Evolutionary conservation across 345 rosid genomes (phyloP), one percentile per base, ranked within the genome.

Genomic region (Melaleuca alternifolia): DNA sequence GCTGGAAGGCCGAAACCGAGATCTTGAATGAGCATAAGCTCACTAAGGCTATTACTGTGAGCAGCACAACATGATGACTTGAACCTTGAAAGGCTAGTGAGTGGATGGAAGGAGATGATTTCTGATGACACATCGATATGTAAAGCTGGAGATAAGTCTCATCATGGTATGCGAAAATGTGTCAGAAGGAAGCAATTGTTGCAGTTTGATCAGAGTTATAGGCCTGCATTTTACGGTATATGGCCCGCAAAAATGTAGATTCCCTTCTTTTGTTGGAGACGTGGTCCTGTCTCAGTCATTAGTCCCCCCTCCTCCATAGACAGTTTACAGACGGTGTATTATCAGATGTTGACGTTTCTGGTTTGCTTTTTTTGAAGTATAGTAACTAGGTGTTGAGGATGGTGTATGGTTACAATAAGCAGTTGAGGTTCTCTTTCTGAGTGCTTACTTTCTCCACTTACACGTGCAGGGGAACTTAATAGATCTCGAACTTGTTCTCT

Each of bases 171-270:
- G 89, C 91, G 85, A 87, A 93, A 86, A 87, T 90, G 86, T 84
- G 87, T 82, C 37, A 86, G 85, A 85, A 90, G 92, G 81, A 94
- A 90, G 89, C 92, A 97, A 89, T 89, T 96, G 86, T 87, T 96
- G 90, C 98, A 96, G 86, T 96, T 95, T 92, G 98, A 92, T 89
- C 94, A 97, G 92, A 93, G 93, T 90, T 86, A 88, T 85, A 94
- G 99, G 56, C 99, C 98, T 86, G 99, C 96, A 85, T 97, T 97
- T 91, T 97, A 93, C 90, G 99, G 99, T 71, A 88, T 93, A 84
- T 96, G 98, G 99, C 96, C 96, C 16, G 91, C 90, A 92, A 91
- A 90, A 92, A 94, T 99, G 99, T 97, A 89, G 41, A 86, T 89
- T 84, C 48, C 50, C 84, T 50, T 28, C n/a, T 37, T 51, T n/a